These are phyloP conservation scores for Epichloe sibirici DNA, from an alignment of 2,329 filamentous ascomycete species.

Conservation along the genomic window DNA sequence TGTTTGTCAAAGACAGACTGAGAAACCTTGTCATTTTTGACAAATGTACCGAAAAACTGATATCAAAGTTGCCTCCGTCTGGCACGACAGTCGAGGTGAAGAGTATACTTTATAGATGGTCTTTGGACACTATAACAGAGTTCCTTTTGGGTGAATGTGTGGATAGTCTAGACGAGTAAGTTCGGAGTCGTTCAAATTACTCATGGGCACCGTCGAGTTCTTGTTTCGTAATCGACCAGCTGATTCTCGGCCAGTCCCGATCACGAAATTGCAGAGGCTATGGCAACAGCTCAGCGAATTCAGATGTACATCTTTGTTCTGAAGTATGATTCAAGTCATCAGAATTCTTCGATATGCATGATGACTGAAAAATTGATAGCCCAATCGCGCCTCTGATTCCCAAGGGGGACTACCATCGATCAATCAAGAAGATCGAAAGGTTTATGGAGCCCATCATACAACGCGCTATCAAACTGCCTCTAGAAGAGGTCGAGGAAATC, in stretches of 20 bases:
- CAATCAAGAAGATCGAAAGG: conserved; percentile 51
- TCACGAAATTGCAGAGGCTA: conserved; percentile 54
- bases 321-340: conserved; percentile 17
- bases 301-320: conserved; percentile 49
- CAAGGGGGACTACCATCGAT: conserved; percentile 44
- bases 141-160: conserved; percentile 53
- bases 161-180: conserved; percentile 29
- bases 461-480: conserved; percentile 47
- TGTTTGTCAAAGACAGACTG: conserved; percentile 36
- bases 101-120: conserved; percentile 51
- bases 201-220: conserved; percentile 21
- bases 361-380: conserved; percentile 22
- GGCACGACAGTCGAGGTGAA: conserved; percentile 47
- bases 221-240: conserved; percentile 21
- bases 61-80: conserved; percentile 43
- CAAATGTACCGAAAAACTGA: conserved; percentile 42
- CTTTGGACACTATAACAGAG: conserved; percentile 54
- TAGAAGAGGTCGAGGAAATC: conserved; percentile 55
- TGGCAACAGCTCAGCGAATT: conserved; percentile 55
- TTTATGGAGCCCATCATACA: conserved; percentile 63
- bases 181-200: conserved; percentile 12
- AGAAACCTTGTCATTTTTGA: conserved; percentile 46
- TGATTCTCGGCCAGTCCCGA: conserved; percentile 27
- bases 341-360: not conserved
- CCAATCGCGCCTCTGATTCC: conserved; percentile 48